These are phyloP conservation scores for Candida insectorum DNA, from an alignment of 805 yeast genomes.

Conservation along the genomic window DNA sequence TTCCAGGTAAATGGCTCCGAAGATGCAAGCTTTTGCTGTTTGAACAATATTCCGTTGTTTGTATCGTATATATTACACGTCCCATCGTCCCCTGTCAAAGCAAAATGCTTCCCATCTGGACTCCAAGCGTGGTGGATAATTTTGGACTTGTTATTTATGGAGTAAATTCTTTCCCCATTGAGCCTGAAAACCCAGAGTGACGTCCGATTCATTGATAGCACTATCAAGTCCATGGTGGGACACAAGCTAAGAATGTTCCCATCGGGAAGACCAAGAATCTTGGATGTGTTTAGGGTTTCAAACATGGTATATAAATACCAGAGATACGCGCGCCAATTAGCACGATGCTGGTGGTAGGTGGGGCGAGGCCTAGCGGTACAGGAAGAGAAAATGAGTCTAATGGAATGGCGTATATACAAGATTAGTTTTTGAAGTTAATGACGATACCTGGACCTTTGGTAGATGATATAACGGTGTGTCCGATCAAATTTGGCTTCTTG, in stretches of 20 bases:
- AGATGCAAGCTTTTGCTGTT: constrained; percentile 15
- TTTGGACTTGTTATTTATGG: constrained; percentile 34
- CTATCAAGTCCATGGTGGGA: constrained; percentile 52
- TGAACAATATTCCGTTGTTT: constrained; percentile 35
- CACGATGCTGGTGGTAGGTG: neutral
- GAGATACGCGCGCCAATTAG: neutral
- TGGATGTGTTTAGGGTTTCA: constrained; percentile 5
- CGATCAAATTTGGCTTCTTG: constrained; percentile 66
- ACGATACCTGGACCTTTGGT: constrained; percentile 81
- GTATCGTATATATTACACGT: constrained; percentile 43
- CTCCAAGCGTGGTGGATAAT: constrained; percentile 31
- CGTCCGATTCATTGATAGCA: constrained; percentile 47
- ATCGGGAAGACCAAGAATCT: constrained; percentile 27
- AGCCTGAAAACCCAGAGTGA: constrained; percentile 52
- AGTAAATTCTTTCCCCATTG: constrained; percentile 53
- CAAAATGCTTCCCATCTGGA: constrained; percentile 38
- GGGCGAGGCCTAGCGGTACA: neutral
- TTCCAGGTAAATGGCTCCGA: constrained; percentile 9
- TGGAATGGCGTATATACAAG: neutral
- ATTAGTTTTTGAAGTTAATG: constrained; percentile 37
- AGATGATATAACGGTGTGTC: constrained; percentile 63
- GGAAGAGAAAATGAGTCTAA: neutral
- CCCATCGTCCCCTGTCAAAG: constrained; percentile 43
- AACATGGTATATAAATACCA: constrained; percentile 4
- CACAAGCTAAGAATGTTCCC: constrained; percentile 44